Evolutionary conservation across 768 basidiomycete genomes (phyloP), one percentile per base, ranked within the genome.

Genomic region (Lepiota brunneoincarnata): DNA sequence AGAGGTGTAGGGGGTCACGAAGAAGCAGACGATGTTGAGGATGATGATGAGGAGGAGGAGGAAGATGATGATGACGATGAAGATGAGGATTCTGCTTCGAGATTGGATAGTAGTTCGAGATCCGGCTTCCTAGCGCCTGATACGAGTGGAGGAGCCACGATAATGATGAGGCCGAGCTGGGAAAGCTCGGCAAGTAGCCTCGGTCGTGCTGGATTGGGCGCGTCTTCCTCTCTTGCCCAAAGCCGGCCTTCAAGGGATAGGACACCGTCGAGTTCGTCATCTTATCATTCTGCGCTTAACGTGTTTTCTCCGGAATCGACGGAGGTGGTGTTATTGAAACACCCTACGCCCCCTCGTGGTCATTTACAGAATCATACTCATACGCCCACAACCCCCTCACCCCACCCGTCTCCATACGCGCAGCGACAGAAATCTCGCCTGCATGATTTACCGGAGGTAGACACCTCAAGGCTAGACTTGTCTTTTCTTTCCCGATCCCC

Each of bases 11-110:
- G 58, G 36, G 66, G 62, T n/a, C 66, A 70, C 50, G 75, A 72
- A 31, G 63, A 65, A 21, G 72, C 67, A 24, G 69, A 68, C 18
- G 64, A 56, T 38, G 62, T 59, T 31, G 68, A 67, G 35, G 74
- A 69, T 3, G 72, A 69, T n/a, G 63, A 64, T 28, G 69, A 67
- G 2, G 72, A 64, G 4, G 62, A 62, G 12, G 62, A 68, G 34
- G 69, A 65, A 9, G 74, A 75, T 38, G 63, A 70, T 10, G 72
- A 67, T 18, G 72, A 71, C 0, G 74, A 72, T n/a, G 65, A 63
- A 7, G 70, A 69, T 2, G 68, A 61, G n/a, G 62, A 63, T 17
- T 31, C 44, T 17, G 28, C 52, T 24, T 31, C 20, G 37, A 41
- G 45, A 24, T 15, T 35, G 15, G 36, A 48, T 14, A 48, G 24